Evolutionary conservation across 148 eudicot genomes (phyloP).

Genomic region (Silene latifolia): DNA sequence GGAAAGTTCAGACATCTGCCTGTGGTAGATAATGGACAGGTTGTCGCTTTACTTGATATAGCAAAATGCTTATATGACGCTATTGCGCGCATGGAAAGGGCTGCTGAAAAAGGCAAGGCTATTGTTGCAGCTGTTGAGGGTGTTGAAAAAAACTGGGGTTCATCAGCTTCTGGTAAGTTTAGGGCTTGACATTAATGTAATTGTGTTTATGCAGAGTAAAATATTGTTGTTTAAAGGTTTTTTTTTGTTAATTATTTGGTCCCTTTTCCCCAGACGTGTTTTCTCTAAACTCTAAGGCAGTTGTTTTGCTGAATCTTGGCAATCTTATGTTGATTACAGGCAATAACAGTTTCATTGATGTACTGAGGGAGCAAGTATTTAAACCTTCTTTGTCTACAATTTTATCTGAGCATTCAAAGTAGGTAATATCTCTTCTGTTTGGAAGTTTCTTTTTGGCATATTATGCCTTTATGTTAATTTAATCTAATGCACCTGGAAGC

Average conservation of each 20-base stretch:
- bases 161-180: constrained; percentile 70
- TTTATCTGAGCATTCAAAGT: constrained; percentile 91
- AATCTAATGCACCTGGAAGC: constrained; percentile 10
- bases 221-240: background rate
- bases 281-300: background rate
- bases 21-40: constrained; percentile 94
- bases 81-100: constrained; percentile 95
- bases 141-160: constrained; percentile 90
- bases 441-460: background rate
- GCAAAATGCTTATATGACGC: constrained; percentile 97
- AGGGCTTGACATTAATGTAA: constrained; percentile 5
- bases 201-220: background rate
- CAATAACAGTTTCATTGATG: constrained; percentile 76
- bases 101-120: constrained; percentile 96
- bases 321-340: constrained; percentile 35
- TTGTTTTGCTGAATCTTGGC: constrained; percentile 3
- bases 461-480: background rate
- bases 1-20: constrained; percentile 98
- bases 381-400: constrained; percentile 84
- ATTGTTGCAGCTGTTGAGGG: constrained; percentile 97
- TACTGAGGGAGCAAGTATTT: constrained; percentile 78
- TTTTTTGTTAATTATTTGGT: background rate
- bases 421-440: constrained; percentile 64
- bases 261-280: background rate
- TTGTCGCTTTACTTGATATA: constrained; percentile 89